phyloP scores from a whole-genome alignment of 768 basidiomycete genomes.

The Fibroporia radiculosa region DNA sequence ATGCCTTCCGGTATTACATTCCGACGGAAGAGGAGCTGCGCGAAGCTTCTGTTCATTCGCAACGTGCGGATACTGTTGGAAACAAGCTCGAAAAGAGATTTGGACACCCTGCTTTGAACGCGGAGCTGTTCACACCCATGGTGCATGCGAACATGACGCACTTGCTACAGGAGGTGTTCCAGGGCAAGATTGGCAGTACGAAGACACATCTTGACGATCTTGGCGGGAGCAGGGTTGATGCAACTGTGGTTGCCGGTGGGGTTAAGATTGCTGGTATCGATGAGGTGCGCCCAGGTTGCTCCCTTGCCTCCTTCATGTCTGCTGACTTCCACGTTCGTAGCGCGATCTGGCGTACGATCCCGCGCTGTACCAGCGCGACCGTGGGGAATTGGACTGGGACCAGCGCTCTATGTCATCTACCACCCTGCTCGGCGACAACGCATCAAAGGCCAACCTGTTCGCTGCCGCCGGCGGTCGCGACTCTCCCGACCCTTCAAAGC shows the following conservation, averaged over 20 bases:
- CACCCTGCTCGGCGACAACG: slow-evolving; percentile 41
- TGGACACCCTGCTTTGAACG: slow-evolving; percentile 86
- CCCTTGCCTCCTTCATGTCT: neutral
- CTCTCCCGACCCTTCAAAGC: slow-evolving; percentile 31
- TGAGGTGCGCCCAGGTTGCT: slow-evolving; percentile 37
- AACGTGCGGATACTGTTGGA: slow-evolving; percentile 62
- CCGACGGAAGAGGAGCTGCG: slow-evolving; percentile 75
- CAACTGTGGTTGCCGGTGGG: slow-evolving; percentile 68
- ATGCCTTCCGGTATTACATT: slow-evolving; percentile 74
- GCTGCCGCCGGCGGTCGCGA: slow-evolving; percentile 32
- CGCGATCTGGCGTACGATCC: slow-evolving; percentile 79
- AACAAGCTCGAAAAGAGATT: slow-evolving; percentile 85
- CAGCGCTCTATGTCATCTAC: slow-evolving; percentile 63
- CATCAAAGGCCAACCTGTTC: slow-evolving; percentile 27
- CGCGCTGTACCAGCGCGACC: slow-evolving; percentile 66
- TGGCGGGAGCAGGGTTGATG: slow-evolving; percentile 69
- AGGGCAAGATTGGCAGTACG: slow-evolving; percentile 58
- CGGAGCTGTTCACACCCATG: slow-evolving; percentile 85
- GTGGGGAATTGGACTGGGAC: slow-evolving; percentile 88
- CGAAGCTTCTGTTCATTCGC: slow-evolving; percentile 67
- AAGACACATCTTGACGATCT: slow-evolving; percentile 69
- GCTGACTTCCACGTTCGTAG: slow-evolving; percentile 22
- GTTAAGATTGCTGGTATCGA: slow-evolving; percentile 78
- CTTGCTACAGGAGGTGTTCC: slow-evolving; percentile 66
- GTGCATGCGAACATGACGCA: slow-evolving; percentile 82